Evolutionary conservation across 306 rosid species (phyloP), one percentile per base, ranked within the genome.

Genomic region (Abrus pulchellus): DNA sequence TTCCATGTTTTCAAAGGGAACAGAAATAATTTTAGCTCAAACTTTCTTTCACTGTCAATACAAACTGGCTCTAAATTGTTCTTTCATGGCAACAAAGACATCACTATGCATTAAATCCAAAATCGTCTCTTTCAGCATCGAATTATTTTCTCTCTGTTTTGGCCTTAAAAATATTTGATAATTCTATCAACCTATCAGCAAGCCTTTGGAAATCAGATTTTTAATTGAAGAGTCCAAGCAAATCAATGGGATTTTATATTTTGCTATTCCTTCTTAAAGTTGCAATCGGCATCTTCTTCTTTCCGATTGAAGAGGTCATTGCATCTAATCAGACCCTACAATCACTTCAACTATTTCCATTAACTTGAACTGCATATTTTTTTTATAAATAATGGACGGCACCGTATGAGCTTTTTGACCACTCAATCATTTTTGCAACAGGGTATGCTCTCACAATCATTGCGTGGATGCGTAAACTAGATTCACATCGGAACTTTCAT

Each of bases 361-460:
- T 54, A 49, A 60, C 55, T 45, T 44, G 28, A 68, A 44, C 59
- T 8, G 20, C 20, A 20, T 20, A 20, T 20, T 20, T 20, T 20
- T 20, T 20, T 20, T 0, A 20, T 20, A 20, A 20, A 20, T 20
- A 20, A 20, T 41, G 63, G 56, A 72, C 29, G 62, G n/a, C 47
- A 59, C 20, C 43, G 8, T 29, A 36, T 34, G 14, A 5, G 7
- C 79, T 80, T 79, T 74, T 77, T 68, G 82, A 80, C 63, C 45
- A 14, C 14, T 47, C 49, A 81, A 85, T 77, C 64, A 80, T 85
- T 71, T 20, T 34, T 63, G 65, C 78, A 62, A 70, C 72, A 14
- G 72, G 66, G 62, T 47, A 40, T 85, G 83, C 67, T 57, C 77
- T 66, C 48, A 33, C 76, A 71, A 81, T 85, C 68, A 81, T 85